Evolutionary conservation across 768 basidiomycete species (phyloP).

Genomic region (Austroboletus eburneus): DNA sequence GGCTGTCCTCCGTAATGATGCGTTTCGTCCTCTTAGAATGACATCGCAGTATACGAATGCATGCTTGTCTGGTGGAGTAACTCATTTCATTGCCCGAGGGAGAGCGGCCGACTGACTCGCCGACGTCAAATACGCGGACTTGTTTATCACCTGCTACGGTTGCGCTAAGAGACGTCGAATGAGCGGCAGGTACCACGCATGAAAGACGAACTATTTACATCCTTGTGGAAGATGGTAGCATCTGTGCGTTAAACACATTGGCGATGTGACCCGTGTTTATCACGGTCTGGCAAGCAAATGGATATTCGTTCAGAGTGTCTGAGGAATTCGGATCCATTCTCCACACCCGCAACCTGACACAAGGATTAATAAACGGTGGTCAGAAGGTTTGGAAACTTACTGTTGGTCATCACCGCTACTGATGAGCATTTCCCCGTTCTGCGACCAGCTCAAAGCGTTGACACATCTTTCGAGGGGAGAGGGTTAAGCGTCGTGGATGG

Average conservation of each 20-base stretch:
- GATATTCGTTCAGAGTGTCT: slow-evolving; percentile 47
- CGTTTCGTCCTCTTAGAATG: slow-evolving; percentile 73
- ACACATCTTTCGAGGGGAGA: slow-evolving; percentile 54
- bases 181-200: not conserved
- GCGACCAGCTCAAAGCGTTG: slow-evolving; percentile 74
- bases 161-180: slow-evolving; percentile 38
- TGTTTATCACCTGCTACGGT: slow-evolving; percentile 74
- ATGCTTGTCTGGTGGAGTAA: slow-evolving; percentile 46
- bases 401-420: slow-evolving; percentile 75
- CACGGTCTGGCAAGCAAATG: slow-evolving; percentile 61
- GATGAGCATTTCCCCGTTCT: slow-evolving; percentile 58
- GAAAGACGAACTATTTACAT: slow-evolving; percentile 49
- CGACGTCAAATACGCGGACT: slow-evolving; percentile 76
- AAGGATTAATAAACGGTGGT: not conserved
- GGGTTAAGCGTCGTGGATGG: too few species aligned
- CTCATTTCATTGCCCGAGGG: slow-evolving; percentile 40
- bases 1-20: slow-evolving; percentile 74
- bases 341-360: slow-evolving; percentile 72
- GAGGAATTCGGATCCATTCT: slow-evolving; percentile 45
- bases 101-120: slow-evolving; percentile 35
- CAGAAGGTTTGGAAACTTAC: slow-evolving; percentile 30
- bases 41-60: slow-evolving; percentile 58
- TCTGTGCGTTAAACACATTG: slow-evolving; percentile 83
- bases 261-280: slow-evolving; percentile 74
- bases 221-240: slow-evolving; percentile 73